These are phyloP conservation scores for Linnemannia elongata DNA, from an alignment of 192 early-diverging fungal genomes.

Conservation along the genomic window DNA sequence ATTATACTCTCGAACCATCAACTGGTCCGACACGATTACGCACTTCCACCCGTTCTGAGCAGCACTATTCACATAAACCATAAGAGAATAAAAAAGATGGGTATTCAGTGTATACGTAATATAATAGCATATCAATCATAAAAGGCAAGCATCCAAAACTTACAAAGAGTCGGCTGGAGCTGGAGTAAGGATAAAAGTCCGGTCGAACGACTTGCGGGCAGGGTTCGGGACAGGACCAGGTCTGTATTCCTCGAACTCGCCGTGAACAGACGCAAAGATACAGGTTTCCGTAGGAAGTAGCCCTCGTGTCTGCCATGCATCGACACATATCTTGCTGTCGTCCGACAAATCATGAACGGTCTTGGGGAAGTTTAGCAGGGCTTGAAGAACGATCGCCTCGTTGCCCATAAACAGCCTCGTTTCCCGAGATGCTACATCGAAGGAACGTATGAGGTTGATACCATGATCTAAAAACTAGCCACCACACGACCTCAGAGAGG, in stretches of 20 bases:
- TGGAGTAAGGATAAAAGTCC: constrained; percentile 62
- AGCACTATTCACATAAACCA: constrained; percentile 3
- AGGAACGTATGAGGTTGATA: too few relatives aligned
- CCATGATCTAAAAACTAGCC: too few relatives aligned
- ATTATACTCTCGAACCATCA: constrained; percentile 30
- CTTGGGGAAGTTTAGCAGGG: constrained; percentile 42
- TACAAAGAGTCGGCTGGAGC: constrained; percentile 50
- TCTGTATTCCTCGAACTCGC: constrained; percentile 34
- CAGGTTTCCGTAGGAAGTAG: constrained; percentile 26
- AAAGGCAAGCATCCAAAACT: background rate
- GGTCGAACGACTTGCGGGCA: constrained; percentile 57
- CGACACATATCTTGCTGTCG: constrained; percentile 54
- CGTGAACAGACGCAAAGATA: constrained; percentile 40
- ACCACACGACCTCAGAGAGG: too few relatives aligned
- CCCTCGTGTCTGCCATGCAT: constrained; percentile 63
- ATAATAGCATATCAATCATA: too few relatives aligned
- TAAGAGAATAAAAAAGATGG: background rate
- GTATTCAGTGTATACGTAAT: too few relatives aligned
- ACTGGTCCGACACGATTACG: constrained; percentile 39
- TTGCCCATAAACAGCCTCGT: constrained; percentile 33
- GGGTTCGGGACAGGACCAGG: background rate
- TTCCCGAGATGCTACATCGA: constrained; percentile 21
- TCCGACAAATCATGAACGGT: constrained; percentile 57
- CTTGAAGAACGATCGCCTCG: constrained; percentile 30
- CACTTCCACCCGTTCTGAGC: constrained; percentile 40